A percentile compares a stretch with the other conserved stretches of the same genome.
Evolutionary conservation across 1,139 yeast species (phyloP).

Genomic region (Candida tunisiensis): DNA sequence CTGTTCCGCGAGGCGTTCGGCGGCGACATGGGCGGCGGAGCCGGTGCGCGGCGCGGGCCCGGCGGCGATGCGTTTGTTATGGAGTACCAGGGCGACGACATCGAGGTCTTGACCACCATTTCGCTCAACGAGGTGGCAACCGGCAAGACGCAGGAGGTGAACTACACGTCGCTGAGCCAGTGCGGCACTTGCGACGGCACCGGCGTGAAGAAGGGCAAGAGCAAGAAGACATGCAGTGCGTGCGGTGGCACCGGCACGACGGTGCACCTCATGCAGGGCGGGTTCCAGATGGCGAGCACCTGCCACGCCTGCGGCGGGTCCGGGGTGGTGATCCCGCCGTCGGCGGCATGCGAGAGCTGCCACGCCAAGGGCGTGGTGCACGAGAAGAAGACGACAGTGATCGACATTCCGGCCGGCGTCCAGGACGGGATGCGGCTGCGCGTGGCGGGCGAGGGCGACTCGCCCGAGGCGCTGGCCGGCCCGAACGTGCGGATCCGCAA

Average conservation of each 20-base stretch:
- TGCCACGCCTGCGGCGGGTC: constrained; percentile 80
- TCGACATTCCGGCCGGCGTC: constrained; percentile 81
- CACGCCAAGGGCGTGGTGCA: constrained; percentile 81
- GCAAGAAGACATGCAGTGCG: constrained; percentile 62
- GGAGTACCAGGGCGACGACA: constrained; percentile 69
- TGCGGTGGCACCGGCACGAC: constrained; percentile 94
- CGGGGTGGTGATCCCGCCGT: constrained; percentile 58
- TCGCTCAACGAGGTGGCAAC: constrained; percentile 77
- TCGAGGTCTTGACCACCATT: constrained; percentile 62
- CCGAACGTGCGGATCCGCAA: constrained; percentile 40
- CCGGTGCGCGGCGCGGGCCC: constrained; percentile 11
- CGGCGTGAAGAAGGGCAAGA: constrained; percentile 67
- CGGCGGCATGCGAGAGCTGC: constrained; percentile 64
- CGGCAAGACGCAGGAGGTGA: constrained; percentile 50
- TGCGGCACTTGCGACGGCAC: constrained; percentile 73
- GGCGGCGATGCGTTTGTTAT: constrained; percentile 10
- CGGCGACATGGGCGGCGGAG: constrained; percentile 15
- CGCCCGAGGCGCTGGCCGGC: constrained; percentile 37
- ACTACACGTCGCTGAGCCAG: constrained; percentile 57
- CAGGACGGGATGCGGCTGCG: constrained; percentile 76
- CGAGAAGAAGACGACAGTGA: constrained; percentile 46
- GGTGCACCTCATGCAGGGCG: constrained; percentile 74
- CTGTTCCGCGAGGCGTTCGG: constrained; percentile 48
- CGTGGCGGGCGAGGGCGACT: constrained; percentile 81
- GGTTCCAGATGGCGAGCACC: constrained; percentile 94